Evolutionary conservation across 2,329 filamentous ascomycete genomes (phyloP).

Genomic region (Pestalotiopsis sp.): DNA sequence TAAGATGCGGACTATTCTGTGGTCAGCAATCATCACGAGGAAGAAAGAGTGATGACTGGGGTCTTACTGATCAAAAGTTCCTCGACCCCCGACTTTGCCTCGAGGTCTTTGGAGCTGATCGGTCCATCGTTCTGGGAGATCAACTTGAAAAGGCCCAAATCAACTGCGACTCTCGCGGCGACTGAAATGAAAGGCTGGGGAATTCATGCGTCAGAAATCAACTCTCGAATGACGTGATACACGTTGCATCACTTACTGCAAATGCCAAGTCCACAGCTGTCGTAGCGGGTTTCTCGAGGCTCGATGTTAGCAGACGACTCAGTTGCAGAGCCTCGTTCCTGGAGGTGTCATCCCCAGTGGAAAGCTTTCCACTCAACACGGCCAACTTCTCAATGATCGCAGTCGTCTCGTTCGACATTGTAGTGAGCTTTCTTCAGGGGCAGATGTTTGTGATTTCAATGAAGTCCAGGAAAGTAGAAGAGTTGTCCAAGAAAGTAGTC

Average conservation of each 20-base stretch:
- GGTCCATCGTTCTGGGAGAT: conserved; percentile 16
- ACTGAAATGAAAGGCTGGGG: conserved; percentile 3
- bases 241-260: background rate
- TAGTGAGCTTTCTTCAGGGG: background rate
- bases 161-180: conserved; percentile 22
- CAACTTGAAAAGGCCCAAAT: conserved; percentile 24
- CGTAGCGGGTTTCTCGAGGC: background rate
- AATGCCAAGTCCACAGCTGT: background rate
- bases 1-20: conserved; percentile 15
- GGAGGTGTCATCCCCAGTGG: background rate
- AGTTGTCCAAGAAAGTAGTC: too few relatives aligned
- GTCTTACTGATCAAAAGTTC: conserved; percentile 25
- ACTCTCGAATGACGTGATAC: background rate
- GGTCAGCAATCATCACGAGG: background rate
- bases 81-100: conserved; percentile 21
- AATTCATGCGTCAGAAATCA: background rate
- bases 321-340: background rate
- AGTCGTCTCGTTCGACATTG: background rate
- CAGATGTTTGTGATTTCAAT: too few relatives aligned
- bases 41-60: conserved; percentile 11
- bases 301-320: background rate
- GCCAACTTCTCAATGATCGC: background rate
- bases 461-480: too few relatives aligned
- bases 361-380: background rate
- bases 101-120: conserved; percentile 21